phyloP scores from a whole-genome alignment of 345 rosid genomes.

The Mallotus nudiflorus region DNA sequence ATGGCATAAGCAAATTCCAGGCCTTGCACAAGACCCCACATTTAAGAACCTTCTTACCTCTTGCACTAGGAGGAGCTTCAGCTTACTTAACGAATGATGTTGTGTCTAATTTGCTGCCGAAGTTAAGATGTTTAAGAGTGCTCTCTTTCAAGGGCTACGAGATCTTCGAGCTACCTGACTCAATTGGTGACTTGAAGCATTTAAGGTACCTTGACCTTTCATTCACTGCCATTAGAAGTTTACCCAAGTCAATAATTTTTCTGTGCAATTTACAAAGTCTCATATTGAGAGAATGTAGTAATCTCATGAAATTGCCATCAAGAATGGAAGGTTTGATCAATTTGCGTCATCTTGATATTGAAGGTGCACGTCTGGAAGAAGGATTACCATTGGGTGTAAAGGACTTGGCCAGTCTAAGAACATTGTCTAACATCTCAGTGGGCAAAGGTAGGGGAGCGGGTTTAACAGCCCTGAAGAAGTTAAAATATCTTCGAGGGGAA shows the following conservation, averaged over 20 bases:
- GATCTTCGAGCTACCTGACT: no score
- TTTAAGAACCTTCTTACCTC: no score
- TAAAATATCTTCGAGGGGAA: slow-evolving; percentile 26
- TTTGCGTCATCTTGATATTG: slow-evolving; percentile 33
- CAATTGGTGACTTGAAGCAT: no score
- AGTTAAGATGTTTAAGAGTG: no score
- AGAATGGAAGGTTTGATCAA: slow-evolving; percentile 33
- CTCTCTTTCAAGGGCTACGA: no score
- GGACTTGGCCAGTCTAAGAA: slow-evolving; percentile 27
- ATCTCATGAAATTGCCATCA: slow-evolving; percentile 32
- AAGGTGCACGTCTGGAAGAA: slow-evolving; percentile 15
- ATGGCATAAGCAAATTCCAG: no score
- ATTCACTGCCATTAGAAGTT: no score
- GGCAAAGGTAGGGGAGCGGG: slow-evolving; percentile 24
- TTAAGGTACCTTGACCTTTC: no score
- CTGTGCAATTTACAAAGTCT: slow-evolving; percentile 27
- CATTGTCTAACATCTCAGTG: slow-evolving; percentile 31
- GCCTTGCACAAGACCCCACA: no score
- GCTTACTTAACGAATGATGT: no score
- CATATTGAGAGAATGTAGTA: slow-evolving; percentile 18
- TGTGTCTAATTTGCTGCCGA: no score
- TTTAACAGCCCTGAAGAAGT: slow-evolving; percentile 33
- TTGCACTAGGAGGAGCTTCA: no score
- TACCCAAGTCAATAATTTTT: background rate
- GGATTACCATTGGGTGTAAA: slow-evolving; percentile 38